Conservation (phyloP, 306 rosid genomes). For the Hippophae tibetana region DNA sequence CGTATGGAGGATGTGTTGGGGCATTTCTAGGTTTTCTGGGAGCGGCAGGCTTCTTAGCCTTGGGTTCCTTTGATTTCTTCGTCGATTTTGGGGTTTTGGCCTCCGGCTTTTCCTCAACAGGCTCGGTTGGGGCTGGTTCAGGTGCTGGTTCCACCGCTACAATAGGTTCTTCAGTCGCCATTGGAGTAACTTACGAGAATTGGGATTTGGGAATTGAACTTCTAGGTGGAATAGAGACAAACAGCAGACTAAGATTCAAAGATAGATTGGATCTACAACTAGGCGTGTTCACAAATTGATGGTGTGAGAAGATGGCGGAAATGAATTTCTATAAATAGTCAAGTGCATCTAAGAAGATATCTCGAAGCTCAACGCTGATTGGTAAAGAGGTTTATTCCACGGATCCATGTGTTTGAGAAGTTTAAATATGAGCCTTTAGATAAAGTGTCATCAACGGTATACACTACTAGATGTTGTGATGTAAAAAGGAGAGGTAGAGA, state of each 20-base stretch:
- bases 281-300: slow-evolving; percentile 21
- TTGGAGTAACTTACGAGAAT: neutral
- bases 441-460: slow-evolving; percentile 41
- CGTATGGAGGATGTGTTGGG: slow-evolving; percentile 58
- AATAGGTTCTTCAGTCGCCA: slow-evolving; percentile 56
- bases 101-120: slow-evolving; percentile 27
- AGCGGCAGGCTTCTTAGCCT: slow-evolving; percentile 38
- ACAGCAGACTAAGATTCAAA: neutral
- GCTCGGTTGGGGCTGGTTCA: slow-evolving; percentile 23
- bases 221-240: slow-evolving; percentile 1
- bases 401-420: slow-evolving; percentile 35
- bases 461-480: slow-evolving; percentile 10
- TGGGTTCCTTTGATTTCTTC: slow-evolving; percentile 42
- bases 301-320: slow-evolving; percentile 37
- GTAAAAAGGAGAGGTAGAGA: slow-evolving; percentile 10
- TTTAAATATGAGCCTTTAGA: slow-evolving; percentile 64
- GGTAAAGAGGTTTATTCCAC: slow-evolving; percentile 32
- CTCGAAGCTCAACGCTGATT: slow-evolving; percentile 37
- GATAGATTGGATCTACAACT: slow-evolving; percentile 12
- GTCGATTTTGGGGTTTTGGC: slow-evolving; percentile 28
- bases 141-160: slow-evolving; percentile 24
- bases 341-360: slow-evolving; percentile 25
- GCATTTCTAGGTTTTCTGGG: slow-evolving; percentile 38
- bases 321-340: slow-evolving; percentile 53
- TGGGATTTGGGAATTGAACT: neutral